Base-by-base conservation (phyloP, 164 flowering plant species). In the Tinospora cordifolia region DNA sequence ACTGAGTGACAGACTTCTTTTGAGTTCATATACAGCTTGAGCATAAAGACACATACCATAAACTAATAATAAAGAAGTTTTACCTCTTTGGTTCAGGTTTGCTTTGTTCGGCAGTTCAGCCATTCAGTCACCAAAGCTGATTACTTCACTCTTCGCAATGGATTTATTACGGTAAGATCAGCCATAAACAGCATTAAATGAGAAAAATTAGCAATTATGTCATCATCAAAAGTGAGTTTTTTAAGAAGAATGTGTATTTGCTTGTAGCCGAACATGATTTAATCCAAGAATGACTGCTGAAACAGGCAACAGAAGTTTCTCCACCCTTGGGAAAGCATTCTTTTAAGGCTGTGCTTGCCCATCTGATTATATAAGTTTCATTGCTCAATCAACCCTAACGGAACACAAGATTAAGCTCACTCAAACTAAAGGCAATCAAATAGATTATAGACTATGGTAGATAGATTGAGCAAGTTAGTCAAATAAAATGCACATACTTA, bases 91-190 rank as follows among this genome's bases (percentile, higher is more conserved):
- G 24, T 65, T 65, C 75, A 89, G 94, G 88, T 69, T 44, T 78
- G 78, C 74, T 85, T 89, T 71, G 30, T 85, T 41, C 72, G 89
- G 34, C 90, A 86, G 41, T 87, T 86, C 68, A 77, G 65, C 38
- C 72, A 67, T 21, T 86, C 90, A 0, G 85, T 89, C 11, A 77
- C 81, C 47, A 86, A 77, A 76, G 80, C 79, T 19, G 95, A 87
- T 68, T 89, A 89, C 47, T 71, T 87, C 59, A 87, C 83, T 70
- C 90, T 90, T 27, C 84, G 95, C 17, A 87, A 87, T 77, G 95
- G 95, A 40, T 90, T 90, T 79, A 85, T 87, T n/a, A 75, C 58
- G 82, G 95, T 90, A 87, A 70, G 76, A 39, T 27, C 41, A 51
- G 19, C 17, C 19, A n/a, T 22, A 51, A 6, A 51, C n/a, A 17